phyloP scores from a whole-genome alignment of 1,139 yeast genomes.

The Yamadazyma mexicana region DNA sequence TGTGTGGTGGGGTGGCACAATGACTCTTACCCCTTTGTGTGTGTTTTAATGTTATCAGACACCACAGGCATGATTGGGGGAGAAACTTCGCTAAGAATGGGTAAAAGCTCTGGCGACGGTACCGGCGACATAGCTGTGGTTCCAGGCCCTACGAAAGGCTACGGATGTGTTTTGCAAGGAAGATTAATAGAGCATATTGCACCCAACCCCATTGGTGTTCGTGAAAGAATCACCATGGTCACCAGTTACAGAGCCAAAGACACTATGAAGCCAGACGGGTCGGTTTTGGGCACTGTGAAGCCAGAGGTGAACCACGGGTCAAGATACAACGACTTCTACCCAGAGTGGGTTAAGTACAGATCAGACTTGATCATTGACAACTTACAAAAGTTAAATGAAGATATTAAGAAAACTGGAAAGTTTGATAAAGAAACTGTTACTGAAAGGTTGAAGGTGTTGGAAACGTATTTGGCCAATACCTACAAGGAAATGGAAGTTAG shows the following conservation, averaged over 20 bases:
- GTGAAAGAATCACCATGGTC: conserved; percentile 57
- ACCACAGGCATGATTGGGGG: conserved; percentile 60
- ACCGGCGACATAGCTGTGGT: conserved; percentile 35
- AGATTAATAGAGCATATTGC: conserved; percentile 55
- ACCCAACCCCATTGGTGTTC: conserved; percentile 50
- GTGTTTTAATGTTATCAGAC: conserved; percentile 61
- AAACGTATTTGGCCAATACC: conserved; percentile 38
- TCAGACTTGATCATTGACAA: conserved; percentile 37
- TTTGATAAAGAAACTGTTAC: conserved; percentile 44
- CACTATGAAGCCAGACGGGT: conserved; percentile 25
- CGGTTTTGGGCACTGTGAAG: conserved; percentile 36
- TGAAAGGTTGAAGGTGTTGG: conserved; percentile 35
- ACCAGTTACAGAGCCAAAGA: conserved; percentile 38
- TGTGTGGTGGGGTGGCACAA: conserved; percentile 61
- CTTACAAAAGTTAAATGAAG: conserved; percentile 28
- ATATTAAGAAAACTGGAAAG: conserved; percentile 14
- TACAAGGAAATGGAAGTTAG: conserved; percentile 46
- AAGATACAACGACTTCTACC: conserved; percentile 32
- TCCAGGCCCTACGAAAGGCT: conserved; percentile 54
- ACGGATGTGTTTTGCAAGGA: conserved; percentile 58
- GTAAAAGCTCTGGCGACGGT: conserved; percentile 26
- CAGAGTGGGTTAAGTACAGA: conserved; percentile 43
- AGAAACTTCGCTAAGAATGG: conserved; percentile 54
- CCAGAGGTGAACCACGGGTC: conserved; percentile 41
- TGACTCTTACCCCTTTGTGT: conserved; percentile 63